These are phyloP conservation scores for Tetrahymena malaccensis DNA, from an alignment of 73 alveolate genomes.

Conservation along the genomic window DNA sequence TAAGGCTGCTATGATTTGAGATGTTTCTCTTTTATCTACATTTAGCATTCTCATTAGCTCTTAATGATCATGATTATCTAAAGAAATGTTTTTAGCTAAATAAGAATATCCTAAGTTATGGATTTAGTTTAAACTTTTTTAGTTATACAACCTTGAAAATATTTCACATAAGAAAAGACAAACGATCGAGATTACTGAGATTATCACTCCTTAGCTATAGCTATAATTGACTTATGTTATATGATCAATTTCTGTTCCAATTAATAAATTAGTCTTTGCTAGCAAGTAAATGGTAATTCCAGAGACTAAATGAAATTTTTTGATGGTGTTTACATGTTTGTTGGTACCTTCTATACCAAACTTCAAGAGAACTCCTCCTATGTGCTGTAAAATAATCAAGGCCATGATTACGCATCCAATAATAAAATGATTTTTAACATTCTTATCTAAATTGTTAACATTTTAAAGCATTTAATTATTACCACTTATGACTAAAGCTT, in stretches of 20 bases:
- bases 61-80: neutral
- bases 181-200: neutral
- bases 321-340: neutral
- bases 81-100: neutral
- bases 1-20: neutral
- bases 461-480: neutral
- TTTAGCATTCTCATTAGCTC: constrained; percentile 1
- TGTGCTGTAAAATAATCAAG: neutral
- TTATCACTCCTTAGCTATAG: neutral
- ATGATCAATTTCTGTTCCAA: neutral
- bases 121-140: neutral
- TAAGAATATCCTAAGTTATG: neutral
- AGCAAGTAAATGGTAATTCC: neutral
- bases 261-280: constrained; percentile 13
- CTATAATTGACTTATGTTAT: neutral
- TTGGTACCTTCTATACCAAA: neutral
- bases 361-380: constrained; percentile 8
- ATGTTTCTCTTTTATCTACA: neutral
- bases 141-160: neutral
- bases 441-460: neutral
- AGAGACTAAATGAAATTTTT: neutral
- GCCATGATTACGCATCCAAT: neutral
- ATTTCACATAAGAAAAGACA: neutral
- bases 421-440: neutral
- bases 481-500: neutral